Evolutionary conservation across 345 rosid species (phyloP).

Genomic region (Camelina hispida): DNA sequence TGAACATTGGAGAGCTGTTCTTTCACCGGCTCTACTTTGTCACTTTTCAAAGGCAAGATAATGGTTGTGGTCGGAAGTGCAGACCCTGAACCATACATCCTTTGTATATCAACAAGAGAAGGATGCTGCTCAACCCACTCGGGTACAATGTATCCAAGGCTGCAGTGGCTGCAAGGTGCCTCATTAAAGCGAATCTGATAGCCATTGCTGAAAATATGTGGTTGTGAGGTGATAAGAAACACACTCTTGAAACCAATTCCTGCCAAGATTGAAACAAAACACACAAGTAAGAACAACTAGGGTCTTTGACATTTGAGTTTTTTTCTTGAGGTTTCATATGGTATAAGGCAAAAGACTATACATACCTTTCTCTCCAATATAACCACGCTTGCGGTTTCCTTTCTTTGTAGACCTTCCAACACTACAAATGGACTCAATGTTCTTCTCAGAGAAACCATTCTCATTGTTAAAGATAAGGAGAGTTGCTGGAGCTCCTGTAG

Average conservation of each 20-base stretch:
- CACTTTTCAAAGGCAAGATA: slow-evolving; percentile 67
- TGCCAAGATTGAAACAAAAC: slow-evolving; percentile 36
- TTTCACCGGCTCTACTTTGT: slow-evolving; percentile 70
- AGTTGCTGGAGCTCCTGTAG: slow-evolving; percentile 69
- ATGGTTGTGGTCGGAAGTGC: slow-evolving; percentile 63
- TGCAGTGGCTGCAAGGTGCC: slow-evolving; percentile 64
- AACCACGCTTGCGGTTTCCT: slow-evolving; percentile 65
- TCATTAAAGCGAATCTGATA: slow-evolving; percentile 68
- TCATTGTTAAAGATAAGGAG: slow-evolving; percentile 72
- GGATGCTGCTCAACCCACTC: slow-evolving; percentile 79
- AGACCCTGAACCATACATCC: slow-evolving; percentile 56
- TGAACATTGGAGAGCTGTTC: slow-evolving; percentile 68
- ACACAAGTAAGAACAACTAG: neutral
- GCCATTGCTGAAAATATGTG: slow-evolving; percentile 71
- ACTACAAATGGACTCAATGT: slow-evolving; percentile 70
- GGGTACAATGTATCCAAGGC: slow-evolving; percentile 74
- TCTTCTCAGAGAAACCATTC: slow-evolving; percentile 61
- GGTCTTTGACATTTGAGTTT: neutral
- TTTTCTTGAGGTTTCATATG: neutral
- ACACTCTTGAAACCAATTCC: slow-evolving; percentile 82
- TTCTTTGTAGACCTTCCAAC: slow-evolving; percentile 76
- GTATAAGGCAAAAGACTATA: neutral
- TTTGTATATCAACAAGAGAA: slow-evolving; percentile 50
- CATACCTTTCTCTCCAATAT: slow-evolving; percentile 84
- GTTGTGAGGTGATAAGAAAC: slow-evolving; percentile 60